Conservation (phyloP, 192 early-diverging fungal genomes). For the Gonapodya sp. region DNA sequence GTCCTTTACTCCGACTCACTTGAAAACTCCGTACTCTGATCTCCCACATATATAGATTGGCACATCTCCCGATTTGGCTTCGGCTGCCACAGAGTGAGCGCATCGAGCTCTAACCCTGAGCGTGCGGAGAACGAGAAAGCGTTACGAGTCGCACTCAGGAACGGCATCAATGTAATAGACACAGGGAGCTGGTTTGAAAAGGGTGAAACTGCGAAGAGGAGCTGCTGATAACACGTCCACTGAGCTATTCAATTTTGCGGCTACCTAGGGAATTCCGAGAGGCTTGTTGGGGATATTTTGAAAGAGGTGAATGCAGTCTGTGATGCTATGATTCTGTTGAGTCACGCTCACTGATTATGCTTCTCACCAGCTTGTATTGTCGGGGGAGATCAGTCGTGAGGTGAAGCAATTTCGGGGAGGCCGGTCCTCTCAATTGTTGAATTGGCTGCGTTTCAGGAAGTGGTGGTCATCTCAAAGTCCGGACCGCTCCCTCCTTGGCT, state of each 20-base stretch:
- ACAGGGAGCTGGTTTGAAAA: neutral
- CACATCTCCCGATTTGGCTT: neutral
- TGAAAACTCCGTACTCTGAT: neutral
- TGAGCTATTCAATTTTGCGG: neutral
- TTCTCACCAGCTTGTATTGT: too few relatives aligned
- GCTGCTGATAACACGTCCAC: neutral
- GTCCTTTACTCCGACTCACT: neutral
- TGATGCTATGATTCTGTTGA: too few relatives aligned
- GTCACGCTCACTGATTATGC: too few relatives aligned
- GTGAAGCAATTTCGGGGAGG: too few relatives aligned
- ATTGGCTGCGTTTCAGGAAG: neutral
- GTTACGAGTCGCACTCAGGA: too few relatives aligned
- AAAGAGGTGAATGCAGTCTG: neutral
- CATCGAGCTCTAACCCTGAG: neutral
- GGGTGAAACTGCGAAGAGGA: neutral
- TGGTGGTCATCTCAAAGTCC: neutral
- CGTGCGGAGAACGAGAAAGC: neutral
- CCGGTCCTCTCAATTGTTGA: neutral
- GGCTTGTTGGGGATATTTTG: neutral
- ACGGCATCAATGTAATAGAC: neutral
- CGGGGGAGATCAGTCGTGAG: too few relatives aligned
- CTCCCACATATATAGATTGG: neutral
- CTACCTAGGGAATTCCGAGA: neutral
- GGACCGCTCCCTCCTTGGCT: neutral
- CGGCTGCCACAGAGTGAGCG: neutral